phyloP scores from a whole-genome alignment of 345 rosid genomes.

The Nephelium lappaceum region DNA sequence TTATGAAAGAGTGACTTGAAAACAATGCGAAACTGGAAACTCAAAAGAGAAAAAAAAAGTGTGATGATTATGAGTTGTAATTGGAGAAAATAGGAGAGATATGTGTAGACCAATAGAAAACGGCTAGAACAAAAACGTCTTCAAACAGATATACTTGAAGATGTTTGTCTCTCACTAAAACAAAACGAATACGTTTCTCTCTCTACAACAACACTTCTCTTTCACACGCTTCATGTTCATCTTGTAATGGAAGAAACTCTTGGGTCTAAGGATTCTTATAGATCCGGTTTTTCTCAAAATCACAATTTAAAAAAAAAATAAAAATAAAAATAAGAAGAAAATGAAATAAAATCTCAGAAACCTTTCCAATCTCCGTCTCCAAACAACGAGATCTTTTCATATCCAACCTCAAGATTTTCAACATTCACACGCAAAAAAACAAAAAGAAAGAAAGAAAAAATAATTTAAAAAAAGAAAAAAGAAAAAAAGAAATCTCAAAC shows the following conservation, averaged over 20 bases:
- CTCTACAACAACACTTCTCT: conserved; percentile 6
- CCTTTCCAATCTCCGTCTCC: not conserved
- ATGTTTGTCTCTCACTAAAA: not conserved
- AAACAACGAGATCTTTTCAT: conserved; percentile 6
- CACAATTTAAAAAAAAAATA: not conserved
- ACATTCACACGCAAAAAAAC: not conserved
- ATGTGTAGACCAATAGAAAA: not conserved
- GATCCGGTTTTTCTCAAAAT: conserved; percentile 7
- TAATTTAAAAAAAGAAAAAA: not conserved
- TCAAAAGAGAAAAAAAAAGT: not conserved
- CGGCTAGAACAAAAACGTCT: not conserved
- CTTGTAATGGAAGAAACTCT: conserved; percentile 26
- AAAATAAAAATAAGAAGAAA: not conserved
- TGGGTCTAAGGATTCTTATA: conserved; percentile 8
- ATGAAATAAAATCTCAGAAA: not conserved
- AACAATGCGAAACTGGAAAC: not conserved
- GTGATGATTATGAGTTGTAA: not conserved
- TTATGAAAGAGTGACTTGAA: conserved; percentile 20
- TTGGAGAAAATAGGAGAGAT: not conserved
- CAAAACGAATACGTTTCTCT: not conserved
- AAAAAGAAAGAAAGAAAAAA: not conserved
- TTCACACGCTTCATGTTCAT: conserved; percentile 10
- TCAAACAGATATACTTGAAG: not conserved
- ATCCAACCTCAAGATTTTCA: not conserved
- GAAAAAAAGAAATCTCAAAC: not conserved